A percentile compares a stretch with the other conserved stretches of the same genome.
Evolutionary conservation across 192 early-diverging fungal species (phyloP).

Genomic region (Umbelopsis sp.): DNA sequence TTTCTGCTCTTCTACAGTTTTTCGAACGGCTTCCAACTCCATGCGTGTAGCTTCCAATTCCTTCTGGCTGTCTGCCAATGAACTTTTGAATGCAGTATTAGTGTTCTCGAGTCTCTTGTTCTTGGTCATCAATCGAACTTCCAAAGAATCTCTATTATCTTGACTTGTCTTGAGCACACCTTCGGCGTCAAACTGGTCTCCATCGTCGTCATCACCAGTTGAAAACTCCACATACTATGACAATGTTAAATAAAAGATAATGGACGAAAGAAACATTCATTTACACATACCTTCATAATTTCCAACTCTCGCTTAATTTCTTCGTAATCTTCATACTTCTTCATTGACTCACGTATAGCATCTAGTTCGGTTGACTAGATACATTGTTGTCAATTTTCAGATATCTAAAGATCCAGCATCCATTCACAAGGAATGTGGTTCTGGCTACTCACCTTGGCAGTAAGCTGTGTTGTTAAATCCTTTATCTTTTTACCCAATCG

Average conservation of each 20-base stretch:
- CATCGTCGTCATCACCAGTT: constrained; percentile 49
- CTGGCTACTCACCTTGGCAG: constrained; percentile 30
- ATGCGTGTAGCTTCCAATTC: constrained; percentile 31
- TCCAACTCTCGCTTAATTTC: constrained; percentile 86
- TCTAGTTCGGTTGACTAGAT: constrained; percentile 60
- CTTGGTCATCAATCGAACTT: constrained; percentile 78
- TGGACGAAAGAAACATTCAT: not conserved
- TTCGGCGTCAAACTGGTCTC: constrained; percentile 41
- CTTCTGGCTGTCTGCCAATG: constrained; percentile 31
- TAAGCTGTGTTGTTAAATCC: constrained; percentile 48
- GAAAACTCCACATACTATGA: constrained; percentile 71
- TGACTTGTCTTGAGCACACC: constrained; percentile 42
- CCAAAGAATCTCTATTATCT: constrained; percentile 61
- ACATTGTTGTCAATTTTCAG: not conserved
- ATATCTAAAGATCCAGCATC: not conserved
- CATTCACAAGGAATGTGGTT: too few relatives aligned
- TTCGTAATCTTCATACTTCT: constrained; percentile 79
- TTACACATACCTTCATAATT: constrained; percentile 65
- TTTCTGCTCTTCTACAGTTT: constrained; percentile 44
- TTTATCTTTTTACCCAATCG: constrained; percentile 39
- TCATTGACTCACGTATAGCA: constrained; percentile 54
- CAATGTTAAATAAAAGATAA: not conserved
- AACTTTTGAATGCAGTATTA: constrained; percentile 60
- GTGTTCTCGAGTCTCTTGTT: constrained; percentile 82
- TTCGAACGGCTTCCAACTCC: constrained; percentile 33